These are phyloP conservation scores for Buxus sempervirens DNA, from an alignment of 164 flowering plant genomes.

Conservation along the genomic window DNA sequence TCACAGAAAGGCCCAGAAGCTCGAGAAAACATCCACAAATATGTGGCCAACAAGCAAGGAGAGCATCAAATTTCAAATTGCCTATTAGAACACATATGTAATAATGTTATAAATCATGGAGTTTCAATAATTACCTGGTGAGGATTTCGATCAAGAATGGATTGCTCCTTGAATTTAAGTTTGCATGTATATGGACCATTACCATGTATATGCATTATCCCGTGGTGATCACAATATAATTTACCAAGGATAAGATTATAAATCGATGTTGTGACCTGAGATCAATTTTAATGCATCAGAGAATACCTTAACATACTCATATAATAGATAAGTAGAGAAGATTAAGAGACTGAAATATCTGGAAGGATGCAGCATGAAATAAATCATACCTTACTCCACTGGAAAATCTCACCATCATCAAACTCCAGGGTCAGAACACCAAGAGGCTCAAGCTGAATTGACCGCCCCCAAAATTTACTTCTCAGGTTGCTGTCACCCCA, in stretches of 20 bases:
- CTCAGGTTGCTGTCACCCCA: conserved; percentile 87
- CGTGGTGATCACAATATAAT: conserved; percentile 89
- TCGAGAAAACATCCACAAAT: too few relatives aligned
- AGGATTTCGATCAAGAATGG: conserved; percentile 82
- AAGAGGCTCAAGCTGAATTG: conserved; percentile 94
- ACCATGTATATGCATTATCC: conserved; percentile 73
- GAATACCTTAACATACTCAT: neutral
- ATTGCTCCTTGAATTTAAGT: conserved; percentile 84
- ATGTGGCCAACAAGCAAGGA: too few relatives aligned
- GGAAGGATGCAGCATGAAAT: neutral
- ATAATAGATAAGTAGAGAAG: neutral
- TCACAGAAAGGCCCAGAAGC: too few relatives aligned
- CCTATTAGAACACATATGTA: too few relatives aligned
- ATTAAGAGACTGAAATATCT: neutral
- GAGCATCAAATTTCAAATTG: too few relatives aligned
- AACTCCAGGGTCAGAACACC: conserved; percentile 82
- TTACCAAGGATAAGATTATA: conserved; percentile 89
- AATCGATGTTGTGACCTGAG: conserved; percentile 80
- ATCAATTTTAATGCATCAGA: conserved; percentile 1
- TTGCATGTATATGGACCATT: conserved; percentile 76
- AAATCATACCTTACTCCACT: conserved; percentile 86
- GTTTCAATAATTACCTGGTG: conserved; percentile 54
- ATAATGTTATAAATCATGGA: neutral
- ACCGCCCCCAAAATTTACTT: conserved; percentile 85
- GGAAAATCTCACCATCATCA: conserved; percentile 93